These are phyloP conservation scores for Leishmania arabica DNA, from an alignment of 208 protist genomes.

Conservation along the genomic window DNA sequence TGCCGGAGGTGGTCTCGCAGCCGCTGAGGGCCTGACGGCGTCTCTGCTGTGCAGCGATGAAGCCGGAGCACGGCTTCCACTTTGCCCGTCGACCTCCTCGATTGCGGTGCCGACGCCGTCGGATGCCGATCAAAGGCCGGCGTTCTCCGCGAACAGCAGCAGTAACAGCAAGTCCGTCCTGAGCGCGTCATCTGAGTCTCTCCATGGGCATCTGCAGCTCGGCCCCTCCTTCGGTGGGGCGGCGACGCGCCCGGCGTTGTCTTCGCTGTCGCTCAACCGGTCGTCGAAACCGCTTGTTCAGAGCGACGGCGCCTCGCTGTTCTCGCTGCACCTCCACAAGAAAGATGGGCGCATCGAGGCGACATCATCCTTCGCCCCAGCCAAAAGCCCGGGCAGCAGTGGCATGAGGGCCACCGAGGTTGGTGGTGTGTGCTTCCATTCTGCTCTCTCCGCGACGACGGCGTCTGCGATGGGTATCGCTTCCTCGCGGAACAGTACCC, in stretches of 20 bases:
- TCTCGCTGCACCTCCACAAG: conserved; percentile 24
- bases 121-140: neutral
- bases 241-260: neutral
- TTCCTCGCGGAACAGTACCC: neutral
- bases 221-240: neutral
- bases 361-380: neutral
- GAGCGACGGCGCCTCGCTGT: neutral
- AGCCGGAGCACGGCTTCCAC: neutral
- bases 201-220: neutral
- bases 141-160: neutral
- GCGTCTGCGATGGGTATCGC: neutral
- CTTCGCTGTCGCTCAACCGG: neutral
- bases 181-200: neutral
- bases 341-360: conserved; percentile 24
- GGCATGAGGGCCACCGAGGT: neutral
- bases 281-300: neutral
- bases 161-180: neutral
- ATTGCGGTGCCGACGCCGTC: neutral
- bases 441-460: neutral
- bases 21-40: neutral
- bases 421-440: neutral
- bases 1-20: neutral
- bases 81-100: neutral
- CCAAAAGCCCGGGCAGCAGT: neutral
- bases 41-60: neutral